Evolutionary conservation across 768 basidiomycete genomes (phyloP).

Genomic region (Multifurca ochricompacta): DNA sequence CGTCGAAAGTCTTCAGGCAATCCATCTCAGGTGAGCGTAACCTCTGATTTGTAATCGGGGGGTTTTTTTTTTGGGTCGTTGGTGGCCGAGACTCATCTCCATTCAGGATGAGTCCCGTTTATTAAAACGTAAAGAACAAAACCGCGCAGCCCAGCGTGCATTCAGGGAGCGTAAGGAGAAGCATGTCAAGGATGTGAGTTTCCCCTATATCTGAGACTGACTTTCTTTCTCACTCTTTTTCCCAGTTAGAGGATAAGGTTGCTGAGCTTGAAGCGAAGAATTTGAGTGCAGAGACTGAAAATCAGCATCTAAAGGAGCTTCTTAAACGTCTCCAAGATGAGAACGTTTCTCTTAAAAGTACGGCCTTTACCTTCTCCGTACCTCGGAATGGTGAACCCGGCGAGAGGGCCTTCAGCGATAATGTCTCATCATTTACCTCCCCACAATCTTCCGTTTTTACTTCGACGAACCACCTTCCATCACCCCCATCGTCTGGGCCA

Average conservation of each 20-base stretch:
- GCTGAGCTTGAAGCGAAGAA: slow-evolving; percentile 81
- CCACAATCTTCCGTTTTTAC: slow-evolving; percentile 2
- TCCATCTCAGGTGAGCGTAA: slow-evolving; percentile 27
- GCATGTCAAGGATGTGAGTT: slow-evolving; percentile 89
- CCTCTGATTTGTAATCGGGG: neutral
- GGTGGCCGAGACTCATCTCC: slow-evolving; percentile 8
- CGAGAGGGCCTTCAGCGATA: slow-evolving; percentile 18
- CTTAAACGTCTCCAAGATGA: slow-evolving; percentile 80
- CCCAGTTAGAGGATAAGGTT: slow-evolving; percentile 85
- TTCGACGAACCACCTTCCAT: slow-evolving; percentile 4
- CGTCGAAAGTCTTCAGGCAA: slow-evolving; percentile 38
- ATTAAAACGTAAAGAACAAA: slow-evolving; percentile 92
- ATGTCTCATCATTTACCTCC: slow-evolving; percentile 14
- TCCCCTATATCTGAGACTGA: neutral
- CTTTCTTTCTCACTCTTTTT: neutral
- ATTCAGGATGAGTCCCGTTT: slow-evolving; percentile 63
- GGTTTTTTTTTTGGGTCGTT: neutral
- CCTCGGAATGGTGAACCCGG: slow-evolving; percentile 35
- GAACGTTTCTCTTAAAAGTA: slow-evolving; percentile 73
- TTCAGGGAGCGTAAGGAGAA: slow-evolving; percentile 97
- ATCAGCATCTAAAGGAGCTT: slow-evolving; percentile 84
- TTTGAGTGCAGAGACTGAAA: slow-evolving; percentile 62
- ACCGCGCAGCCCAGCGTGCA: slow-evolving; percentile 92
- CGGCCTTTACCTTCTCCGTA: slow-evolving; percentile 77
- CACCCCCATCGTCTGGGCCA: slow-evolving; percentile 22